These are phyloP conservation scores for Erythrophleum fordii DNA, from an alignment of 306 rosid genomes.

Conservation along the genomic window DNA sequence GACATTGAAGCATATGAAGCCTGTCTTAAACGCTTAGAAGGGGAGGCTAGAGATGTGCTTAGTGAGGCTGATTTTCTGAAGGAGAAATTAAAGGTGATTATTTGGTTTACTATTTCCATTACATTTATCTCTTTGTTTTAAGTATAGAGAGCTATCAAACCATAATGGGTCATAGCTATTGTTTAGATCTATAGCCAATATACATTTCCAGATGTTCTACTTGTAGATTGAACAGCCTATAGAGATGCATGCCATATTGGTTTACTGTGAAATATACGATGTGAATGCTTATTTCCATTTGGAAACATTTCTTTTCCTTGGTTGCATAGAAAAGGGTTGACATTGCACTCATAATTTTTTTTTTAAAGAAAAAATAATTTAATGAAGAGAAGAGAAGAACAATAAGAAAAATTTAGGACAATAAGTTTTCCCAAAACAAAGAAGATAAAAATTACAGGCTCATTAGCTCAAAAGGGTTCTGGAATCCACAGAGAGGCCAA, in stretches of 20 bases:
- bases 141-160: constrained; percentile 17
- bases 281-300: constrained; percentile 8
- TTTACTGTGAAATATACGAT: constrained; percentile 22
- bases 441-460: not conserved
- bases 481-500: not conserved
- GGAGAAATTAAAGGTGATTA: constrained; percentile 85
- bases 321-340: not conserved
- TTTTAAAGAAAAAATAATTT: not conserved
- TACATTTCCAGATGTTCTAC: not conserved
- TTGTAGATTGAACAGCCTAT: not conserved
- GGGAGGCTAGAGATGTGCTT: constrained; percentile 78
- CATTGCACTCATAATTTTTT: not conserved
- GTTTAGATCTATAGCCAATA: constrained; percentile 9
- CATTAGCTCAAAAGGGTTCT: not conserved
- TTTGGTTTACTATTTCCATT: constrained; percentile 30
- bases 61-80: constrained; percentile 92
- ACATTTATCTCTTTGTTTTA: constrained; percentile 26
- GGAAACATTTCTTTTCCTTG: constrained; percentile 14
- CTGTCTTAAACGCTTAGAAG: constrained; percentile 88
- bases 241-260: constrained; percentile 23
- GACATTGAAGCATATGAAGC: constrained; percentile 91
- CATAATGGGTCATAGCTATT: not conserved
- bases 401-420: not conserved
- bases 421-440: not conserved
- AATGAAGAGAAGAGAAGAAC: not conserved